Base-by-base conservation (phyloP, 169 alveolate species). In the Babesia caballi region DNA sequence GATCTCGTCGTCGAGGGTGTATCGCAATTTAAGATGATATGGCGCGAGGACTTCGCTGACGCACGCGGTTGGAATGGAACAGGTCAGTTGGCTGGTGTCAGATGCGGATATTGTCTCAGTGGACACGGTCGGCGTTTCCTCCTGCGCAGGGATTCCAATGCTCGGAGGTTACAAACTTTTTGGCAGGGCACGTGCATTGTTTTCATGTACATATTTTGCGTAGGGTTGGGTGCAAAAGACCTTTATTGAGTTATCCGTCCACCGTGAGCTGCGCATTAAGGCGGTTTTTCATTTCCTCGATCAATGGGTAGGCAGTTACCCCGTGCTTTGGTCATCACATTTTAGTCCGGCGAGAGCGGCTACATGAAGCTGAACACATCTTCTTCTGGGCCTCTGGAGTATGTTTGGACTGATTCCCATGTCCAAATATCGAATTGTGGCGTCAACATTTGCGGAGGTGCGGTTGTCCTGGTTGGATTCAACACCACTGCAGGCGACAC, bases 1-100 rank as follows among this genome's bases (percentile, higher is more conserved):
- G 81, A 49, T 58, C 58, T 87, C 6, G 66, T 83, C 47, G 70
- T 87, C 3, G 73, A 70, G 57, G 83, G 84, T 65, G 77, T 83
- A 27, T 38, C 83, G 49, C 92, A 87, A 76, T 87, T 87, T 56
- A 65, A 82, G 36, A 83, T 87, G 92, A 63, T 87, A 32, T 70
- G 88, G 52, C 88, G 89, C 25, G 92, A 87, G 56, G 81, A 40
- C 54, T 87, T 83, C 60, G 35, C 68, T 27, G 86, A 78, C 68
- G 61, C 91, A 2, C 67, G 68, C 32, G 92, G 92, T n/a, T 87
- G 92, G 92, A 49, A 6, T 53, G 92, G 92, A 28, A 82, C 88
- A 41, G 83, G 87, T 71, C 60, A 25, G 71, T 58, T 36, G 35
- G 7, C 56, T 14, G 25, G 15, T 21, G 23, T 35, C n/a, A 1